Evolutionary conservation across 2,329 filamentous ascomycete genomes (phyloP).

Genomic region (Penicillium sp.): DNA sequence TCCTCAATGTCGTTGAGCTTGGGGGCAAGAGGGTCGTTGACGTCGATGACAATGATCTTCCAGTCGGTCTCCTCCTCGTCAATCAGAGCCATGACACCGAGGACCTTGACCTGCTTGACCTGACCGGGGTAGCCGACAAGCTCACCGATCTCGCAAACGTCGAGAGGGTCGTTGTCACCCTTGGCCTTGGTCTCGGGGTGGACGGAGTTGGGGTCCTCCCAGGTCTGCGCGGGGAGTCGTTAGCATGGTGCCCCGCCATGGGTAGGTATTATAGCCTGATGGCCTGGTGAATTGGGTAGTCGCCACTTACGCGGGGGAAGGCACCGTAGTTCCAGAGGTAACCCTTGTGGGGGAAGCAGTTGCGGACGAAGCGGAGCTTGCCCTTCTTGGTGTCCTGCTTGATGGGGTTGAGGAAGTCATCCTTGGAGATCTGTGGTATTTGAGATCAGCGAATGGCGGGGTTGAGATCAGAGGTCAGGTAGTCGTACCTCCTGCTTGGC

Average conservation of each 20-base stretch:
- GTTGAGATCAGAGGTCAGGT: background rate
- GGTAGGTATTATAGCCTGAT: background rate
- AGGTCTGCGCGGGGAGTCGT: conserved; percentile 64
- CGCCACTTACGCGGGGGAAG: conserved; percentile 80
- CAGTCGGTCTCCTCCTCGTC: conserved; percentile 99
- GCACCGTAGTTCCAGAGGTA: conserved; percentile 99
- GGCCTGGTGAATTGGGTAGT: background rate
- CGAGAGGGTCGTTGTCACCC: conserved; percentile 98
- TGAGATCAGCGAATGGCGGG: conserved; percentile 18
- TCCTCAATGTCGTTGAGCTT: conserved; percentile 99
- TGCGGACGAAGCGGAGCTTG: conserved; percentile 98
- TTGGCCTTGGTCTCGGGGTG: conserved; percentile 99
- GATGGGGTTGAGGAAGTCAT: conserved; percentile 97
- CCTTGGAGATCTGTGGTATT: conserved; percentile 85
- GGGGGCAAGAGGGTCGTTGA: conserved; percentile 92
- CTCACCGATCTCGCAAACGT: conserved; percentile 99
- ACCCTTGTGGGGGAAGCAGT: conserved; percentile 99
- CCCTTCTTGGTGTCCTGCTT: conserved; percentile 99
- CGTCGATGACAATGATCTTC: conserved; percentile 99
- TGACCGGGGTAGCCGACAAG: conserved; percentile 93
- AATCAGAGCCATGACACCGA: conserved; percentile 98
- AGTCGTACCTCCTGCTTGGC: conserved; percentile 90
- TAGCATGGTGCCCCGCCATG: background rate
- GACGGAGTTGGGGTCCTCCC: conserved; percentile 94
- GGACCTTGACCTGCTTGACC: conserved; percentile 99